Percentiles rank a stretch among this genome's conserved stretches.
These are phyloP conservation scores for Mucuna pruriens DNA, from an alignment of 306 rosid species.

Conservation along the genomic window DNA sequence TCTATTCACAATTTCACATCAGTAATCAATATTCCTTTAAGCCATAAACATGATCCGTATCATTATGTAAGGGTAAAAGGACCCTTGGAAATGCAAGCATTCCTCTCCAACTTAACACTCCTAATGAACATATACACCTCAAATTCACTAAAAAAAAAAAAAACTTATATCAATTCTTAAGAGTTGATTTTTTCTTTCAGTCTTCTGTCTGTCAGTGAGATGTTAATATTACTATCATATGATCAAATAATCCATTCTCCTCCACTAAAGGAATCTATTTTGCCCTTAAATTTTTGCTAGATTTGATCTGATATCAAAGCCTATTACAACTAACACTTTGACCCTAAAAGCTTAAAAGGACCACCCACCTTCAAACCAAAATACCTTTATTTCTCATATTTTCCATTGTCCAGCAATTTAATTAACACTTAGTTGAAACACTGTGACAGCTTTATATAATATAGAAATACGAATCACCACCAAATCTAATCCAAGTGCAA, in stretches of 20 bases:
- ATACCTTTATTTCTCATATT: conserved; percentile 20
- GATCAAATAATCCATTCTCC: conserved; percentile 26
- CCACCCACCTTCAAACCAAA: conserved; percentile 24
- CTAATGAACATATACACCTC: neutral
- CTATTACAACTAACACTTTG: conserved; percentile 17
- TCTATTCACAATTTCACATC: conserved; percentile 13
- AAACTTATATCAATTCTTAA: neutral
- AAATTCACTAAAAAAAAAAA: neutral
- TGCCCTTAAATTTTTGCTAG: neutral
- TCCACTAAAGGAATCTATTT: neutral
- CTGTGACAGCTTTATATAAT: conserved; percentile 15
- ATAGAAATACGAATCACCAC: conserved; percentile 26
- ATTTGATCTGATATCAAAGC: conserved; percentile 24
- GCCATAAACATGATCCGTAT: conserved; percentile 8
- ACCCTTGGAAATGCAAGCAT: conserved; percentile 7
- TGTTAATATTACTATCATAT: neutral
- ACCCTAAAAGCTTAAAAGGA: neutral
- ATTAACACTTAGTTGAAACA: conserved; percentile 16
- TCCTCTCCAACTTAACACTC: conserved; percentile 20
- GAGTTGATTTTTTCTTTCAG: neutral
- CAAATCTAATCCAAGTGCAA: conserved; percentile 22
- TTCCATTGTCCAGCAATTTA: conserved; percentile 22
- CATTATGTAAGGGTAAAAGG: conserved; percentile 17
- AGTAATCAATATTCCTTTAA: conserved; percentile 1
- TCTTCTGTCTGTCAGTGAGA: conserved; percentile 11